phyloP scores from a whole-genome alignment of 331 rosid genomes.

The Quercus phellos region DNA sequence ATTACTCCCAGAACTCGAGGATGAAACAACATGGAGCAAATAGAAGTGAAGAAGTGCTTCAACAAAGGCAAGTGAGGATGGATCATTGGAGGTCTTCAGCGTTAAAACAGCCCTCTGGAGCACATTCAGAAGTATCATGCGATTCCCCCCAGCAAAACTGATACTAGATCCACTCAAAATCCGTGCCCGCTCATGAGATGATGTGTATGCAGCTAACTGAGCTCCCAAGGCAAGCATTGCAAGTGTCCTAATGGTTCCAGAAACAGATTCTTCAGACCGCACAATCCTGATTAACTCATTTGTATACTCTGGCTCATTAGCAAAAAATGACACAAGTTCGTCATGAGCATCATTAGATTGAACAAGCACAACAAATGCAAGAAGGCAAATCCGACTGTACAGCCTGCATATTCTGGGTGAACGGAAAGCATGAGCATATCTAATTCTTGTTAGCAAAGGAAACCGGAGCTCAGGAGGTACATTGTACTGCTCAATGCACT shows the following conservation, averaged over 20 bases:
- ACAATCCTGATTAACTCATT: constrained; percentile 91
- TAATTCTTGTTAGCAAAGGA: constrained; percentile 80
- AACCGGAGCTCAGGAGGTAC: constrained; percentile 81
- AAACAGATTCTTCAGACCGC: constrained; percentile 80
- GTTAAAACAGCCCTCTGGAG: constrained; percentile 88
- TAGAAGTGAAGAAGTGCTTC: constrained; percentile 99
- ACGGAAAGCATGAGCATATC: constrained; percentile 89
- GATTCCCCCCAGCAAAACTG: constrained; percentile 91
- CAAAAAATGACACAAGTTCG: constrained; percentile 89
- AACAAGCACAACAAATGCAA: constrained; percentile 88
- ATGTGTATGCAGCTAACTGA: constrained; percentile 92
- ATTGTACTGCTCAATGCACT: constrained; percentile 64
- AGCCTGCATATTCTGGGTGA: constrained; percentile 81
- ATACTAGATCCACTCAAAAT: constrained; percentile 86
- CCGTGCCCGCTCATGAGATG: constrained; percentile 94
- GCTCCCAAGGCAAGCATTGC: constrained; percentile 99
- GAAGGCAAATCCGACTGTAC: constrained; percentile 86
- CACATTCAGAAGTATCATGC: constrained; percentile 90
- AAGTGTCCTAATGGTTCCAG: constrained; percentile 89
- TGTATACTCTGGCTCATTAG: constrained; percentile 94
- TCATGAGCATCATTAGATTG: constrained; percentile 96
- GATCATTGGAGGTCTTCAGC: constrained; percentile 76
- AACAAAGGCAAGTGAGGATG: constrained; percentile 86
- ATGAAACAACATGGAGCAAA: constrained; percentile 92
- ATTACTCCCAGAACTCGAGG: constrained; percentile 88